A percentile compares a stretch with the other conserved stretches of the same genome.
Conservation (phyloP, 108 stramenopile species). For the Nitzschia sp. region DNA sequence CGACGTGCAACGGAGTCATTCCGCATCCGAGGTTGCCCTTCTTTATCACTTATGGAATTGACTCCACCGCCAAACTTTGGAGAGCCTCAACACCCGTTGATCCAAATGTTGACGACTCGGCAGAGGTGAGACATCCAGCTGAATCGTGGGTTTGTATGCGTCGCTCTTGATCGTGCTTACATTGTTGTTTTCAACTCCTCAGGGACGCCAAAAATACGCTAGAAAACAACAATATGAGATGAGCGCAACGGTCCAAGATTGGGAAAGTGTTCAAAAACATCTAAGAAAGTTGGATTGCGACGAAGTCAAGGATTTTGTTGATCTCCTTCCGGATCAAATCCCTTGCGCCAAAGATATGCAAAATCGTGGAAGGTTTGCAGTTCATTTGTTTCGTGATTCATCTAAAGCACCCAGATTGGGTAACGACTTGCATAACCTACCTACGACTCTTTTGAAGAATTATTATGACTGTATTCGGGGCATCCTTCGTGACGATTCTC, state of each 20-base stretch:
- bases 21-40: constrained; percentile 77
- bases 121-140: constrained; percentile 28
- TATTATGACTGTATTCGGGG: constrained; percentile 50
- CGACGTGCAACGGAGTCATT: constrained; percentile 81
- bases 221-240: constrained; percentile 43
- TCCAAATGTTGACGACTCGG: constrained; percentile 66
- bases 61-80: constrained; percentile 87
- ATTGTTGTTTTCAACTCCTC: not conserved
- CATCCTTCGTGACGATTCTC: constrained; percentile 40
- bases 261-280: constrained; percentile 28
- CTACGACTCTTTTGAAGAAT: constrained; percentile 48
- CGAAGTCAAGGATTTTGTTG: constrained; percentile 21
- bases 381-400: constrained; percentile 6
- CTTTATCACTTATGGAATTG: constrained; percentile 85
- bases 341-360: constrained; percentile 34
- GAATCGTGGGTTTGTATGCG: not conserved
- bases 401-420: constrained; percentile 42
- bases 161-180: not conserved
- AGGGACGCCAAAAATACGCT: constrained; percentile 17
- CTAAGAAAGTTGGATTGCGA: constrained; percentile 17
- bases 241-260: constrained; percentile 54
- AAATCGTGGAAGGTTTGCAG: constrained; percentile 15
- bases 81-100: constrained; percentile 75
- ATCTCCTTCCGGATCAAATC: constrained; percentile 64
- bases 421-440: constrained; percentile 65